These are phyloP conservation scores for Sporisorium sorghi DNA, from an alignment of 1,284 basidiomycete genomes.

Conservation along the genomic window DNA sequence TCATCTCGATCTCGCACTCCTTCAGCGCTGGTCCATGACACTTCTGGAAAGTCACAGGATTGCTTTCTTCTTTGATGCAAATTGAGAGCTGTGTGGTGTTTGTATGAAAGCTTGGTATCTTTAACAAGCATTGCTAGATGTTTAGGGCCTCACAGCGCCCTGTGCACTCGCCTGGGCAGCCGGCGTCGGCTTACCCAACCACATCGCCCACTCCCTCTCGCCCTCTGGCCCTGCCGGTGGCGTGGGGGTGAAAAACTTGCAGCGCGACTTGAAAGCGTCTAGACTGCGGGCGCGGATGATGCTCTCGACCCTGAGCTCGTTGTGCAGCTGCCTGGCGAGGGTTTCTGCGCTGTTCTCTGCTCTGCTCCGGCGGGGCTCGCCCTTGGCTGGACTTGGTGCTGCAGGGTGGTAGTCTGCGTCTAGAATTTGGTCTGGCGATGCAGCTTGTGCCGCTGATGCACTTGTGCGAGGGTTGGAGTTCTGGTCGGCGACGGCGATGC, in stretches of 20 bases:
- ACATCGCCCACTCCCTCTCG: constrained; percentile 55
- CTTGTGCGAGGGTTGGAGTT: background rate
- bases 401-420: constrained; percentile 46
- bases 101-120: background rate
- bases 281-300: constrained; percentile 60
- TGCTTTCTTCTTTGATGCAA: background rate
- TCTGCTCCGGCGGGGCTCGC: constrained; percentile 22
- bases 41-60: background rate
- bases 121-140: no score
- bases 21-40: background rate
- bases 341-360: constrained; percentile 23
- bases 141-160: constrained; percentile 8
- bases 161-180: constrained; percentile 21
- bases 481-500: constrained; percentile 50
- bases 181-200: constrained; percentile 42
- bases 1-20: background rate
- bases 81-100: background rate
- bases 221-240: constrained; percentile 24
- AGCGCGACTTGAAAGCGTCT: constrained; percentile 62
- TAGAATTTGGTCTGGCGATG: constrained; percentile 27
- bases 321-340: constrained; percentile 55
- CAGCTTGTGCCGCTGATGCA: no score
- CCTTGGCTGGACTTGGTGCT: background rate
- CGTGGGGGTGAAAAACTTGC: constrained; percentile 48
- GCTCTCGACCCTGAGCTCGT: constrained; percentile 61